Base-by-base conservation (phyloP, 1,139 yeast species). In the Lodderomyces jiufengensis region DNA sequence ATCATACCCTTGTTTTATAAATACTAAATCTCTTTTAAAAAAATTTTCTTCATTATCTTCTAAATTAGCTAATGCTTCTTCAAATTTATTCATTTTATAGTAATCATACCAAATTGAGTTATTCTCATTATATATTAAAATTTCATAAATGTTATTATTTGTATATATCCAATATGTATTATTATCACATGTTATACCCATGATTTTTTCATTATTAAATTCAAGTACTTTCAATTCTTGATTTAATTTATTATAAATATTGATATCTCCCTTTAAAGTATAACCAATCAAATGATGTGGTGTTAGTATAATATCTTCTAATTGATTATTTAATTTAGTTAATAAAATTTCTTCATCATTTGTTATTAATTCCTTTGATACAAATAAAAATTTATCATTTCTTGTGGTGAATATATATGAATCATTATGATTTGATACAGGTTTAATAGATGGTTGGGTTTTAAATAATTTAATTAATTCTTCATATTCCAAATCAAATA, bases 91-190 rank as follows among this genome's bases (percentile, higher is more conserved):
- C 51, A 76, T 68, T 29, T 74, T 76, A 39, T 84, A 68, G 53
- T 85, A 71, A 5, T 82, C 71, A 43, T 73, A 75, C 96, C 97
- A 87, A 3, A 88, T 80, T 16, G 85, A 82, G 5, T 72, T 63
- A 5, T 79, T 69, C 54, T 92, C 97, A 47, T 84, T 74, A 23
- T 70, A 73, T 8, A 85, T 65, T 3, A 85, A 70, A 8, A 94
- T 59, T 53, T 94, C 56, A 53, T 45, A 42, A 44, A 60, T 46
- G 37, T 50, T 39, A 44, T 43, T 34, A 26, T 36, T 36, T 22
- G 55, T 39, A 47, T 45, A 48, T 26, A 55, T 13, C 58, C 56
- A 47, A 34, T 40, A 45, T 25, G 60, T 61, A 6, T 65, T 55
- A 16, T 66, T 63, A 54, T 90, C 97, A 3, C 78, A 73, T 2